A percentile compares a stretch with the other conserved stretches of the same genome.
phyloP scores from a whole-genome alignment of 257 asterid species.

The Solanum peruvianum region DNA sequence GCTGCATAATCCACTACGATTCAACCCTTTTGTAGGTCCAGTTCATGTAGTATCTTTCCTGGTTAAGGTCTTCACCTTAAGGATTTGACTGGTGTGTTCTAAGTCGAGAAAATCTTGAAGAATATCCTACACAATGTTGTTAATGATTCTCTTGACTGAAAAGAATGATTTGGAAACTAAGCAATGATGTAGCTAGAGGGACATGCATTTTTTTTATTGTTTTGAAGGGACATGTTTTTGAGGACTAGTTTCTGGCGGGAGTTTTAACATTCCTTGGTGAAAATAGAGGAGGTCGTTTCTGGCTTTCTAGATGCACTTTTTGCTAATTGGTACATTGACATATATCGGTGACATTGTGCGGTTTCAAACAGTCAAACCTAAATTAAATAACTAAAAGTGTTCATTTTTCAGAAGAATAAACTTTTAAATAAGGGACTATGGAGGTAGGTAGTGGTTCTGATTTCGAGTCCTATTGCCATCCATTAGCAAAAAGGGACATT shows the following conservation, averaged over 20 bases:
- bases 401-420: neutral
- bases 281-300: neutral
- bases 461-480: neutral
- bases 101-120: neutral
- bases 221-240: neutral
- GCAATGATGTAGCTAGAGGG: neutral
- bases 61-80: neutral
- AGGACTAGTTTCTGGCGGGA: neutral
- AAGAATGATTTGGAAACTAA: neutral
- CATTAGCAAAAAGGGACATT: neutral
- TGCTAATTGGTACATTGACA: neutral
- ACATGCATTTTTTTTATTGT: neutral
- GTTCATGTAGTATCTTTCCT: neutral
- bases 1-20: neutral
- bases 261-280: neutral
- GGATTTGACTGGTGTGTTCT: neutral
- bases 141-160: neutral
- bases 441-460: neutral
- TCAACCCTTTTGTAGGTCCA: neutral
- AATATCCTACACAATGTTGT: neutral
- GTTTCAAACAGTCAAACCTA: neutral
- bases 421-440: neutral
- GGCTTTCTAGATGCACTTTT: neutral
- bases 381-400: neutral
- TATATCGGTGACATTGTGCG: neutral